Percentiles rank a stretch among this genome's conserved stretches.
These are phyloP conservation scores for Fusarium sp. DNA, from an alignment of 2,329 filamentous ascomycete species.

Conservation along the genomic window DNA sequence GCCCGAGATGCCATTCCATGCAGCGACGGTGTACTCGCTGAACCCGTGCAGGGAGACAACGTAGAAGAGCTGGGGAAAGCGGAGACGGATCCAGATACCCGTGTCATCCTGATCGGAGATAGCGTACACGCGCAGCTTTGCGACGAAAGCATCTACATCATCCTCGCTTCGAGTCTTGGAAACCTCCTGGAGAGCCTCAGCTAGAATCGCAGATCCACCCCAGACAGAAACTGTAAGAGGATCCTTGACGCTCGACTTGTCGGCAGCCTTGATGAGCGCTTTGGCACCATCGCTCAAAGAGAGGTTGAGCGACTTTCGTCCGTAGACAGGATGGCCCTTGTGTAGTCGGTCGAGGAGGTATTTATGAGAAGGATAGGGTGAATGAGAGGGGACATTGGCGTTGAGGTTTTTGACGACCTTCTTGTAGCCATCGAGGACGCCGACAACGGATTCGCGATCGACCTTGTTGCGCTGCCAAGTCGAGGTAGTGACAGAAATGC, in stretches of 20 bases:
- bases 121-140: slow-evolving; percentile 65
- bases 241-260: slow-evolving; percentile 34
- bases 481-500: slow-evolving; percentile 61
- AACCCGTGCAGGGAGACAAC: slow-evolving; percentile 69
- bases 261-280: slow-evolving; percentile 55
- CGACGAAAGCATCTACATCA: slow-evolving; percentile 55
- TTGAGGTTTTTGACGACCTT: slow-evolving; percentile 51
- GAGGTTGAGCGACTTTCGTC: slow-evolving; percentile 39
- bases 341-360: not conserved
- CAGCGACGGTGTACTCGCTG: slow-evolving; percentile 66
- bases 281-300: slow-evolving; percentile 55
- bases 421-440: slow-evolving; percentile 11
- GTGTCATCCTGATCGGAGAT: slow-evolving; percentile 73
- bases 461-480: slow-evolving; percentile 58
- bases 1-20: slow-evolving; percentile 67
- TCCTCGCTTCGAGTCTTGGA: slow-evolving; percentile 32
- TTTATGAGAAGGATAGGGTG: slow-evolving; percentile 7
- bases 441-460: slow-evolving; percentile 51
- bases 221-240: slow-evolving; percentile 67
- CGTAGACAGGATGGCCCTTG: slow-evolving; percentile 37
- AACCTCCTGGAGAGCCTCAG: slow-evolving; percentile 62
- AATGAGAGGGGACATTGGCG: slow-evolving; percentile 3
- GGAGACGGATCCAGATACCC: slow-evolving; percentile 67
- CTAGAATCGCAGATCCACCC: slow-evolving; percentile 68
- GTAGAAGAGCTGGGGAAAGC: slow-evolving; percentile 68